These are phyloP conservation scores for Globisporangium nagaii DNA, from an alignment of 352 stramenopile species.

Conservation along the genomic window DNA sequence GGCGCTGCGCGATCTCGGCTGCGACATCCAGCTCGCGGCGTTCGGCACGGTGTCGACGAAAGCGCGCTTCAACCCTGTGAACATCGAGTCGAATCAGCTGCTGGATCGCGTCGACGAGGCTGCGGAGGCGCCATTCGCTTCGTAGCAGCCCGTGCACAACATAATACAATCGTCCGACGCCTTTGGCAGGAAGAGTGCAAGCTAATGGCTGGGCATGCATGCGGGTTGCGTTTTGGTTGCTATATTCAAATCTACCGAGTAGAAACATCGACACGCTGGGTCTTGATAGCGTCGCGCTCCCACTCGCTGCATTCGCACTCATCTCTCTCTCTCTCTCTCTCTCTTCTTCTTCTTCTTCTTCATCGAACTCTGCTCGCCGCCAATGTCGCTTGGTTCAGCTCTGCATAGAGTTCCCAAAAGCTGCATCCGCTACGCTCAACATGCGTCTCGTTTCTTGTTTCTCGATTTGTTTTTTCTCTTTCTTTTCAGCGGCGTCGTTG, in stretches of 20 bases:
- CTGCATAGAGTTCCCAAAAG: too few species aligned
- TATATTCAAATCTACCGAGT: neutral
- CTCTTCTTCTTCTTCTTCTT: too few species aligned
- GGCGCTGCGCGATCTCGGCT: constrained; percentile 65
- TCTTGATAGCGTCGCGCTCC: neutral
- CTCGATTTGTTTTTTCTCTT: neutral
- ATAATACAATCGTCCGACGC: too few species aligned
- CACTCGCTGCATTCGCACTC: neutral
- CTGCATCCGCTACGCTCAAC: too few species aligned
- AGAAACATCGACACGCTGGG: too few species aligned
- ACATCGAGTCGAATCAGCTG: constrained; percentile 52
- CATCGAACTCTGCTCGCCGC: too few species aligned
- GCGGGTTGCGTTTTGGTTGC: constrained; percentile 14
- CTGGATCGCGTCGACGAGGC: constrained; percentile 43
- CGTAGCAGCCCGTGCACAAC: too few species aligned
- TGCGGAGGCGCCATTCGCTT: constrained; percentile 33
- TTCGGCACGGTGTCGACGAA: constrained; percentile 35
- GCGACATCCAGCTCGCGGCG: constrained; percentile 57
- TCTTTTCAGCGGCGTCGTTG: too few species aligned
- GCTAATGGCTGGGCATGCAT: too few species aligned
- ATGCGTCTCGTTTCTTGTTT: too few species aligned
- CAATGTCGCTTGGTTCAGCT: too few species aligned
- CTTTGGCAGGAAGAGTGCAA: too few species aligned
- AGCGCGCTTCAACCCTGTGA: constrained; percentile 62
- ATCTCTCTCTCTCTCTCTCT: neutral